Evolutionary conservation across 352 stramenopile genomes (phyloP).

Genomic region (Phytophthora ramorum): DNA sequence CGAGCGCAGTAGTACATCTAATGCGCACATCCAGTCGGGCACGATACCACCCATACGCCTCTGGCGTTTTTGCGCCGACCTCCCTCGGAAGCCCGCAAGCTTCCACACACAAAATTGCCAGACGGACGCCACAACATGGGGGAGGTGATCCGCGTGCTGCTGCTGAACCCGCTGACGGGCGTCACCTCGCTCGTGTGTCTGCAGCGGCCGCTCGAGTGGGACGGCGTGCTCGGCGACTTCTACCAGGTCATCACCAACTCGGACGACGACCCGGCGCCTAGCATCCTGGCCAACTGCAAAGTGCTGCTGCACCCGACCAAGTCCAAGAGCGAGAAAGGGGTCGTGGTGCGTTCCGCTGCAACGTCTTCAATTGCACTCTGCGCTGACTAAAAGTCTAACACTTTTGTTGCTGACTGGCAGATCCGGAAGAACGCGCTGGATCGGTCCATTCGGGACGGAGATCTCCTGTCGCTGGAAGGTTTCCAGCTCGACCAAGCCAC

Average conservation of each 20-base stretch:
- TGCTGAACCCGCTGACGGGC: conserved; percentile 74
- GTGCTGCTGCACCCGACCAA: conserved; percentile 84
- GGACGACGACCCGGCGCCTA: conserved; percentile 72
- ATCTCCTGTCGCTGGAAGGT: conserved; percentile 75
- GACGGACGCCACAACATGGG: conserved; percentile 46
- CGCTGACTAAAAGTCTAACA: background rate
- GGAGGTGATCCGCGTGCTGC: conserved; percentile 83
- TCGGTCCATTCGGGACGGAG: conserved; percentile 82
- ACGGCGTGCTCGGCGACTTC: conserved; percentile 77
- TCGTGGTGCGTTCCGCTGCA: conserved; percentile 47
- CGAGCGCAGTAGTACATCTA: too few species aligned
- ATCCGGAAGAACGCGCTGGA: conserved; percentile 78
- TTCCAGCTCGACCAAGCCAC: conserved; percentile 54
- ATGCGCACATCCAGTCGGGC: too few species aligned
- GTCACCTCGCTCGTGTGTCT: conserved; percentile 83
- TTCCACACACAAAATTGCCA: conserved; percentile 23
- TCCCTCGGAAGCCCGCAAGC: background rate
- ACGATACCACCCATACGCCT: too few species aligned
- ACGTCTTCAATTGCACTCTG: background rate
- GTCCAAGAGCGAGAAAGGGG: conserved; percentile 82
- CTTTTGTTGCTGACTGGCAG: conserved; percentile 25
- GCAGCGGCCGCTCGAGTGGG: conserved; percentile 80
- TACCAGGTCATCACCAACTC: conserved; percentile 86
- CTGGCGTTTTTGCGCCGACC: conserved; percentile 29
- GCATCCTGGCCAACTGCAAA: conserved; percentile 70